phyloP scores from a whole-genome alignment of 2,329 filamentous ascomycete species.

The Xylariomycetidae sp. region DNA sequence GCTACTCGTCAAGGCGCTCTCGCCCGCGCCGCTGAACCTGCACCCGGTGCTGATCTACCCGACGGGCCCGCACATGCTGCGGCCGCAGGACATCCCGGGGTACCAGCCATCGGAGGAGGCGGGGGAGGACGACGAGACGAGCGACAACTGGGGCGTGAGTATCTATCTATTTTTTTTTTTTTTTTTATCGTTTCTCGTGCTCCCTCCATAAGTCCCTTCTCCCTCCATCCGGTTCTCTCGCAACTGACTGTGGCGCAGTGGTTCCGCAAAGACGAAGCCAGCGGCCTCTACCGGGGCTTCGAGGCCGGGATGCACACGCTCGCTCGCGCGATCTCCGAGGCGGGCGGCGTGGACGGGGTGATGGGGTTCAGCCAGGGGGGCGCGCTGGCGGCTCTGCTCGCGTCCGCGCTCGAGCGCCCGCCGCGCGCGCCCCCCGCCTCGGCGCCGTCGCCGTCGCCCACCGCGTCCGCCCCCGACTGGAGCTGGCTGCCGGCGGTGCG shows the following conservation, averaged over 20 bases:
- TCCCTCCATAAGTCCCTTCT: neutral
- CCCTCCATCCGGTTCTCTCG: neutral
- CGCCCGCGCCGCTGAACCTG: conserved; percentile 45
- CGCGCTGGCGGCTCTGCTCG: conserved; percentile 64
- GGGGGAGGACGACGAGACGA: conserved; percentile 38
- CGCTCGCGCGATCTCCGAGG: conserved; percentile 53
- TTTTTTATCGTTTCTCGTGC: neutral
- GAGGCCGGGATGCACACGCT: conserved; percentile 61
- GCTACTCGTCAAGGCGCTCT: conserved; percentile 67
- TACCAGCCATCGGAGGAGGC: conserved; percentile 43
- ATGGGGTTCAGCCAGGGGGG: conserved; percentile 81
- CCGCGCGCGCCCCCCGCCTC: conserved; percentile 10
- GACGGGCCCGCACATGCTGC: conserved; percentile 60
- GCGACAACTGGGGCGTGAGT: conserved; percentile 59
- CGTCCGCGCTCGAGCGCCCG: conserved; percentile 60
- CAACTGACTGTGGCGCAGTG: too few relatives aligned
- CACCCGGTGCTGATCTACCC: conserved; percentile 58
- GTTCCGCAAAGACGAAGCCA: conserved; percentile 67
- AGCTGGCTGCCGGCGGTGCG: conserved; percentile 41
- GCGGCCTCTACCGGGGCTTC: conserved; percentile 60
- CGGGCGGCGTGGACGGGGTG: conserved; percentile 69
- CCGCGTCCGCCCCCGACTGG: conserved; percentile 20
- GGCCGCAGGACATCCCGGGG: conserved; percentile 62
- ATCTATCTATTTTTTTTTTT: neutral
- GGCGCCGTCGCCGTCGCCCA: conserved; percentile 6